Evolutionary conservation across 2,329 filamentous ascomycete genomes (phyloP).

Genomic region (Aspergillus flavus): DNA sequence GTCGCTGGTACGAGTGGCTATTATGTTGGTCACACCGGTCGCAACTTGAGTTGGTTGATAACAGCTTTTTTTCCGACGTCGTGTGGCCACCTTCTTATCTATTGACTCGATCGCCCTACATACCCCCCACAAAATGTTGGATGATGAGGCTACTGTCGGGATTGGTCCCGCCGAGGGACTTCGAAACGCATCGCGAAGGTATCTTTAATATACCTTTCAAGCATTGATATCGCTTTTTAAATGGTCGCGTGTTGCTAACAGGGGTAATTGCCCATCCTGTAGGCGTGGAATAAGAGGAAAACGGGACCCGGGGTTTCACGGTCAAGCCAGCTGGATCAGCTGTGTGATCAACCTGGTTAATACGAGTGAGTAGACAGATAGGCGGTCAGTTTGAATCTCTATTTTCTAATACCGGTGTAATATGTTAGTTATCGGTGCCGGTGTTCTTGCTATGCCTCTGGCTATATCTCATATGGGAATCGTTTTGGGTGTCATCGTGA

Average conservation of each 20-base stretch:
- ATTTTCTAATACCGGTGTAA: conserved; percentile 16
- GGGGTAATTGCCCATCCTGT: background rate
- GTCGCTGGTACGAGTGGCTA: conserved; percentile 29
- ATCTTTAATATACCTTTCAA: conserved; percentile 5
- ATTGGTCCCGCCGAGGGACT: conserved; percentile 27
- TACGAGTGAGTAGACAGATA: conserved; percentile 66
- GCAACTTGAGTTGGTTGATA: conserved; percentile 17
- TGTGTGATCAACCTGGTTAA: conserved; percentile 95
- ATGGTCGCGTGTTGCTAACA: conserved; percentile 11
- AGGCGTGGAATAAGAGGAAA: conserved; percentile 55
- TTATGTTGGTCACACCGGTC: conserved; percentile 27
- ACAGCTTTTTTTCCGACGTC: conserved; percentile 10
- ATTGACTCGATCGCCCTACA: conserved; percentile 11
- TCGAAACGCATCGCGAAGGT: conserved; percentile 35
- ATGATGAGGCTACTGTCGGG: conserved; percentile 36
- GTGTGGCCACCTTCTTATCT: conserved; percentile 25
- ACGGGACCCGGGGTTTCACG: conserved; percentile 68
- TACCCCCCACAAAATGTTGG: conserved; percentile 28
- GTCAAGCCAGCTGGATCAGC: conserved; percentile 84
- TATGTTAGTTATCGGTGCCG: conserved; percentile 79
- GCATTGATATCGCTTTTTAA: background rate
- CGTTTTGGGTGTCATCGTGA: conserved; percentile 76
- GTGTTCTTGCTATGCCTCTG: conserved; percentile 92
- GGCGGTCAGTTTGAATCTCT: background rate
- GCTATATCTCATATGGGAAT: conserved; percentile 97